These are phyloP conservation scores for Backusella parvicylindrica DNA, from an alignment of 192 early-diverging fungal species.

Conservation along the genomic window DNA sequence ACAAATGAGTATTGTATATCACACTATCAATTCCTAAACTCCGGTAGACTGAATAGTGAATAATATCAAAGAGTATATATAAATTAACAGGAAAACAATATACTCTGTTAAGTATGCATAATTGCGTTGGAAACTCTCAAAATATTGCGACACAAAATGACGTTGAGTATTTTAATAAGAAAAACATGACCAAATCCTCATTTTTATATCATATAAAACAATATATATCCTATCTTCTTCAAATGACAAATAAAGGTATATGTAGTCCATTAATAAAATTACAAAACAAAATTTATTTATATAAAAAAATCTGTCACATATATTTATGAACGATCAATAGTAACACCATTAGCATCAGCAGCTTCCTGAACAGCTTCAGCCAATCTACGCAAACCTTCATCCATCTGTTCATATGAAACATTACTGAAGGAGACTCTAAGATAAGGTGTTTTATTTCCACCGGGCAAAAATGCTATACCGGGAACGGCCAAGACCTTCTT, in stretches of 20 bases:
- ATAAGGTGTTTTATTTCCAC: constrained; percentile 47
- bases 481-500: constrained; percentile 68
- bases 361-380: constrained; percentile 51
- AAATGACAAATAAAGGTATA: too few species aligned
- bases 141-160: too few species aligned
- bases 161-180: too few species aligned
- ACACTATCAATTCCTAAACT: too few species aligned
- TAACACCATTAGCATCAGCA: neutral
- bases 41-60: too few species aligned
- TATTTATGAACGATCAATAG: neutral
- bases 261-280: neutral
- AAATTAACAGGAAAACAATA: too few species aligned
- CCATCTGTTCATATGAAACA: constrained; percentile 59
- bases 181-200: too few species aligned
- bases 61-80: too few species aligned
- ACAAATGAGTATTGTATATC: neutral
- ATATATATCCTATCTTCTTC: too few species aligned
- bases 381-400: constrained; percentile 56
- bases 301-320: neutral
- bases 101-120: too few species aligned
- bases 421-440: constrained; percentile 71
- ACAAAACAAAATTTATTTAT: neutral
- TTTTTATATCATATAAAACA: too few species aligned
- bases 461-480: constrained; percentile 47
- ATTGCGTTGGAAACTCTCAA: too few species aligned